A percentile compares a stretch with the other conserved stretches of the same genome.
phyloP scores from a whole-genome alignment of 352 stramenopile species.

The Globisporangium paroecandrum region DNA sequence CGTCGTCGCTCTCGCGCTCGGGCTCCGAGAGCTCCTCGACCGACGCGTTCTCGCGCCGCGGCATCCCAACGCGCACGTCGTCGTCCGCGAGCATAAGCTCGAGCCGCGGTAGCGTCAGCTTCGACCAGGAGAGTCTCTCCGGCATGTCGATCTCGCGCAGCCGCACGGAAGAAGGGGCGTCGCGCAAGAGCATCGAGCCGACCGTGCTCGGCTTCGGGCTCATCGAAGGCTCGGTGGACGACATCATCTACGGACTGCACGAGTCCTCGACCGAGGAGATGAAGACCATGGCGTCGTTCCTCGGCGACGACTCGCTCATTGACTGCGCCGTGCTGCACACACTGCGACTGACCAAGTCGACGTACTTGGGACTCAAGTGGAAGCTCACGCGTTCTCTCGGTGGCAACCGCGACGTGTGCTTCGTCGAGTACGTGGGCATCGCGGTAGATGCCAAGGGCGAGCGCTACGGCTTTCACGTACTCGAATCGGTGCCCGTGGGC shows the following conservation, averaged over 20 bases:
- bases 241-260: constrained; percentile 49
- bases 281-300: constrained; percentile 51
- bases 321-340: constrained; percentile 63
- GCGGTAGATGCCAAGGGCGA: constrained; percentile 47
- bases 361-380: constrained; percentile 73
- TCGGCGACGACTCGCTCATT: constrained; percentile 55
- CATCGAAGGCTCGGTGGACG: constrained; percentile 44
- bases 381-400: constrained; percentile 64
- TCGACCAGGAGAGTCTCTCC: constrained; percentile 27
- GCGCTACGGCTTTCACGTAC: constrained; percentile 59
- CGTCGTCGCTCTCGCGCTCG: constrained; percentile 21
- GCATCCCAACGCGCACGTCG: constrained; percentile 15
- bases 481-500: constrained; percentile 57
- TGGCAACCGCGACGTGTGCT: constrained; percentile 72
- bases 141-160: constrained; percentile 24
- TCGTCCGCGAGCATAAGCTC: constrained; percentile 16
- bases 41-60: constrained; percentile 8
- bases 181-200: constrained; percentile 44
- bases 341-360: constrained; percentile 44
- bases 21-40: constrained; percentile 21
- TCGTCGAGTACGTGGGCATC: constrained; percentile 61
- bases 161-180: constrained; percentile 24
- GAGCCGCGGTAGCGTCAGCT: constrained; percentile 10
- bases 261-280: constrained; percentile 53
- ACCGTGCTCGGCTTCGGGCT: constrained; percentile 46